A percentile compares a stretch with the other conserved stretches of the same genome.
phyloP scores from a whole-genome alignment of 352 stramenopile species.

The Phytophthora citrophthora region DNA sequence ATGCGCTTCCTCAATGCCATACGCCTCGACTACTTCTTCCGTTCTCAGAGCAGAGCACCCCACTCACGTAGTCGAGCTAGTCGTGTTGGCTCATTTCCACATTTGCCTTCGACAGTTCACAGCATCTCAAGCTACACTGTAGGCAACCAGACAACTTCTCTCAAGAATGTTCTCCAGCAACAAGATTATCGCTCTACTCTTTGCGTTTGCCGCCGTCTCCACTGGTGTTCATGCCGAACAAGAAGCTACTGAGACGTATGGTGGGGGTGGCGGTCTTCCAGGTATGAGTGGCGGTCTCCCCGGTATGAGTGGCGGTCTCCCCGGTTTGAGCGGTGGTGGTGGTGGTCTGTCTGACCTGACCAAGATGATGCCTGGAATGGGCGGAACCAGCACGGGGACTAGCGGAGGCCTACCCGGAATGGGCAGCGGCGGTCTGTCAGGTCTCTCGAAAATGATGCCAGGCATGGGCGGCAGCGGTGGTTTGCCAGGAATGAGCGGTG shows the following conservation, averaged over 20 bases:
- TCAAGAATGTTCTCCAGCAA: slow-evolving; percentile 8
- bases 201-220: neutral
- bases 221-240: neutral
- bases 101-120: neutral
- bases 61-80: neutral
- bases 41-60: neutral
- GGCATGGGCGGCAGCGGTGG: neutral
- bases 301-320: neutral
- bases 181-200: slow-evolving; percentile 5
- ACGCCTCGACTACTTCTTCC: slow-evolving; percentile 3
- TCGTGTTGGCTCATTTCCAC: neutral
- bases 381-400: neutral
- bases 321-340: neutral
- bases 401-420: neutral
- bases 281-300: too few species aligned
- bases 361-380: slow-evolving; percentile 2
- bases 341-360: neutral
- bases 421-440: neutral
- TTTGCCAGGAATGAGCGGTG: neutral
- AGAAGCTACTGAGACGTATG: slow-evolving; percentile 1
- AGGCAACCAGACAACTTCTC: neutral
- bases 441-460: neutral
- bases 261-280: neutral
- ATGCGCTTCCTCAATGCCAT: slow-evolving; percentile 2
- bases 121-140: neutral